Base-by-base conservation (phyloP, 139 green algal species). In the Chlorella sorokiniana region DNA sequence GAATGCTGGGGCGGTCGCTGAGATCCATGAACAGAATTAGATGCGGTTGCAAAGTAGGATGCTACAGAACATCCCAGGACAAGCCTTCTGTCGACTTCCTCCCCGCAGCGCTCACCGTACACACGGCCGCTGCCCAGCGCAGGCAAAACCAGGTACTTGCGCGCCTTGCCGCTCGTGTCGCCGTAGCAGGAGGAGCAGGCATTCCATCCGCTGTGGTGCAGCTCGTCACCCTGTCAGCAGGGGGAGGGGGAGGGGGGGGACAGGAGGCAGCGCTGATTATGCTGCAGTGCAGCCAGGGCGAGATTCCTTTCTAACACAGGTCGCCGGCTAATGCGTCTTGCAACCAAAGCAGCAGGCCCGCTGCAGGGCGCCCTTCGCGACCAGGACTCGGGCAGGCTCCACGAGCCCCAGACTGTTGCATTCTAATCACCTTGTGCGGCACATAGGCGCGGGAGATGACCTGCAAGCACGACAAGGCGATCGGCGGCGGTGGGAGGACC, bases 131-230 rank as follows among this genome's bases (percentile, higher is more conserved):
- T 83, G 23, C 67, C 65, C 20, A 93, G 73, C 4, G 69, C 72
- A 1, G 94, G 94, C 56, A 95, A 69, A 22, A 97, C 83, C 29
- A 97, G 89, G 71, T 87, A 88, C 37, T 80, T 87, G 59, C 94
- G 86, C 0, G 64, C n/a, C 25, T 85, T 85, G 68, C 22, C 64
- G 54, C 56, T 65, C 42, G 79, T 7, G 48, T 97, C 90, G 11
- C 63, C 48, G 73, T 90, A 82, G 88, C 94, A 97, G 65, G 68
- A 88, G 74, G 83, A 91, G 90, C 94, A 97, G 0, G 91, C 88
- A 70, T 97, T 97, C 93, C 93, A 97, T 42, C 91, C 90, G 40
- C 76, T 88, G 84, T 97, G 94, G 78, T 97, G 94, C 72, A 97
- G 85, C 91, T 97, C 94, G 69, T 97, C 94, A 0, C 90, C 91